Evolutionary conservation across 306 rosid genomes (phyloP), one percentile per base, ranked within the genome.

Genomic region (Abrus precatorius): DNA sequence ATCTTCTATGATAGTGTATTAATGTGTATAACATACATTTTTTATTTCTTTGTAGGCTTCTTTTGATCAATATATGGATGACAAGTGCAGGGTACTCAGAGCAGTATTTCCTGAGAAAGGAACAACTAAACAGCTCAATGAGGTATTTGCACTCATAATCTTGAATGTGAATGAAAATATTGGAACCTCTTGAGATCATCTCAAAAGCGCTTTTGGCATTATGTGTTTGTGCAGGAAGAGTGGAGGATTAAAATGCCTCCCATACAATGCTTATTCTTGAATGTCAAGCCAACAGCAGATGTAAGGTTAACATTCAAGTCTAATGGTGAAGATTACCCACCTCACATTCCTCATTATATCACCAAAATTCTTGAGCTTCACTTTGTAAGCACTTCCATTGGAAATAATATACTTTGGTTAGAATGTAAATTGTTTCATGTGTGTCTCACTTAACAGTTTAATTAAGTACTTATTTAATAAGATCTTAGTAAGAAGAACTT

Each of bases 21-120:
- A 14, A 5, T 36, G 14, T 12, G 3, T 63, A 64, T 76, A 32
- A 62, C 41, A 54, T 14, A 11, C 14, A 60, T 59, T 52, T 43
- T 7, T 20, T 1, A 59, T 73, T 69, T 9, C 2, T 64, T 55
- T 79, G 28, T 62, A 86, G 92, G 92, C 87, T 82, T 76, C 88
- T 27, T 86, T 89, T 89, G 87, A 86, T 86, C 85, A 86, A 49
- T 89, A 79, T 20, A 43, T 89, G 87, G 84, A 86, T 49, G 84
- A 82, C 55, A 85, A 80, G 14, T 20, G 29, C 3, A 69, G 90
- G 52, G 76, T 89, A 9, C 7, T 74, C 30, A n/a, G 13, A 76
- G 84, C 83, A 30, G 61, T 89, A 1, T 86, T 89, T 64, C 70
- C 85, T 30, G 44, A 57, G 43, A 61, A 55, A 80, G 53, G 52